A percentile compares a stretch with the other conserved stretches of the same genome.
phyloP scores from a whole-genome alignment of 768 basidiomycete species.

The Lenzites betulinus region DNA sequence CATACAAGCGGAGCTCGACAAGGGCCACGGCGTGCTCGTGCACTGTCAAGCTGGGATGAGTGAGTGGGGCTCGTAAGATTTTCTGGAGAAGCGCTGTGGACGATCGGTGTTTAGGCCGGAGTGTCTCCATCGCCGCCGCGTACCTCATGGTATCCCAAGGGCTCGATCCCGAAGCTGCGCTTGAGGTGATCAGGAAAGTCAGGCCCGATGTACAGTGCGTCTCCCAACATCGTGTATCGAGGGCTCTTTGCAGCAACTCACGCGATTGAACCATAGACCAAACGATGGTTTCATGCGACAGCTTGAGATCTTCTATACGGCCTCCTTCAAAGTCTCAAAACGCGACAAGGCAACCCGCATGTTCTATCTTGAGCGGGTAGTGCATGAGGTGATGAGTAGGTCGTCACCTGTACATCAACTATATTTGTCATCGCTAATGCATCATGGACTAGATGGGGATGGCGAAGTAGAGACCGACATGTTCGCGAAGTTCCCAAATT shows the following conservation, averaged over 20 bases:
- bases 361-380: slow-evolving; percentile 80
- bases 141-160: slow-evolving; percentile 81
- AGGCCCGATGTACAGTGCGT: slow-evolving; percentile 75
- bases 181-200: slow-evolving; percentile 65
- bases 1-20: slow-evolving; percentile 77
- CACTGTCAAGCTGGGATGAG: slow-evolving; percentile 92
- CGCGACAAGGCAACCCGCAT: slow-evolving; percentile 71
- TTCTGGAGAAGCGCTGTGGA: no score
- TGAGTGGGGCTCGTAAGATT: slow-evolving; percentile 41
- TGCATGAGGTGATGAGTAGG: slow-evolving; percentile 79
- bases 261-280: slow-evolving; percentile 52
- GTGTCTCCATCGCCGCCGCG: slow-evolving; percentile 82
- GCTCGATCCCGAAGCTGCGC: slow-evolving; percentile 57
- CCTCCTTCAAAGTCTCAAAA: slow-evolving; percentile 66
- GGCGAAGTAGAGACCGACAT: slow-evolving; percentile 69
- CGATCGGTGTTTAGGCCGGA: slow-evolving; percentile 57
- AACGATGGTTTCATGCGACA: slow-evolving; percentile 82
- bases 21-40: slow-evolving; percentile 76
- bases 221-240: background rate
- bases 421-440: slow-evolving; percentile 10
- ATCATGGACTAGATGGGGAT: slow-evolving; percentile 67
- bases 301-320: slow-evolving; percentile 76
- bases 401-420: slow-evolving; percentile 9
- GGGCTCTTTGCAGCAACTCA: background rate
- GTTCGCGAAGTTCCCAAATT: slow-evolving; percentile 74